These are phyloP conservation scores for Fraxinus paxiana DNA, from an alignment of 305 asterid genomes.

Conservation along the genomic window DNA sequence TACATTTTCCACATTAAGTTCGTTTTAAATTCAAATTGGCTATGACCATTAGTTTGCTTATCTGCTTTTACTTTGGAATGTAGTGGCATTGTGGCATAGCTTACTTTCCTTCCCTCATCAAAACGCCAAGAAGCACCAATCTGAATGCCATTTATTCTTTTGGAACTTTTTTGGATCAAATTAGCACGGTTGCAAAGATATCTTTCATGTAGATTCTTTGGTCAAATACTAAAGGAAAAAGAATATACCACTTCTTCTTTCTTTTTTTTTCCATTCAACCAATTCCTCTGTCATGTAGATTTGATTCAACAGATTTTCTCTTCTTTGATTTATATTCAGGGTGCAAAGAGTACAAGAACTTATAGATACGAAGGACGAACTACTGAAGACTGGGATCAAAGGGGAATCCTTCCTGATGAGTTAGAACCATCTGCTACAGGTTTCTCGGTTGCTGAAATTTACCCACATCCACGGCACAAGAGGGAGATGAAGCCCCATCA, in stretches of 20 bases:
- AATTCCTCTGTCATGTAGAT: not conserved
- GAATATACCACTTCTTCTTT: not conserved
- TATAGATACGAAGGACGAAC: not conserved
- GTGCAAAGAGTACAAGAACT: not conserved
- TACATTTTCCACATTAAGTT: not conserved
- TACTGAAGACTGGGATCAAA: not conserved
- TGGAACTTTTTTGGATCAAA: not conserved
- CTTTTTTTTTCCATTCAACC: not conserved
- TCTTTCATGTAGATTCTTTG: not conserved
- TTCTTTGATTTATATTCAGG: not conserved
- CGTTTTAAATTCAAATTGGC: not conserved
- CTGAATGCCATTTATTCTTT: not conserved
- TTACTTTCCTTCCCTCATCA: not conserved
- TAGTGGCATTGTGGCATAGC: not conserved
- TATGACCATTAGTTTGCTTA: not conserved
- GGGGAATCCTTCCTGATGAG: not conserved
- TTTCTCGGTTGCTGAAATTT: slow-evolving; percentile 11
- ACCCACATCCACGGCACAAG: slow-evolving; percentile 6
- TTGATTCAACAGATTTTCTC: not conserved
- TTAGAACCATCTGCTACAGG: not conserved
- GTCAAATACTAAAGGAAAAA: not conserved
- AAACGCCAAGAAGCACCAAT: not conserved
- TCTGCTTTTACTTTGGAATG: not conserved
- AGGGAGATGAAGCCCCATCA: slow-evolving; percentile 1
- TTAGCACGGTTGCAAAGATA: not conserved